Evolutionary conservation across 176 grass and related monocot genomes (phyloP).

Genomic region (Chloris gayana): DNA sequence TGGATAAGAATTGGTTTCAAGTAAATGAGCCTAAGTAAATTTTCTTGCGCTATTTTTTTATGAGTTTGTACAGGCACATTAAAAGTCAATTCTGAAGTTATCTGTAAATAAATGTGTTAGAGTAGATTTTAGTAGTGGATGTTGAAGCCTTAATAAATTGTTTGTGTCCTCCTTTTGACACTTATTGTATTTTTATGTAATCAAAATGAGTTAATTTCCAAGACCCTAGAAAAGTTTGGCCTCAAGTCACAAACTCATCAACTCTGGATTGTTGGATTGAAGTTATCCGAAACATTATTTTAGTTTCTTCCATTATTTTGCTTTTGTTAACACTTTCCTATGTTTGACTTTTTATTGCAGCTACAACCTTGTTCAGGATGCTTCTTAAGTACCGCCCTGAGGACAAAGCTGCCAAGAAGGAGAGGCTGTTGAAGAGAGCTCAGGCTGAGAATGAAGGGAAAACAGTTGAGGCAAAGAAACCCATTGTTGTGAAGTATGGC

Average conservation of each 20-base stretch:
- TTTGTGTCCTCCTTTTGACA: not conserved
- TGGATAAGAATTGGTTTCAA: too few relatives aligned
- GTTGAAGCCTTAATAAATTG: too few relatives aligned
- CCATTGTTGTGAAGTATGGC: too few relatives aligned
- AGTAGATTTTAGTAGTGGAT: too few relatives aligned
- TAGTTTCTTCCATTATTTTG: not conserved
- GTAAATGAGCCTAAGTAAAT: too few relatives aligned
- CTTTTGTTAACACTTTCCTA: not conserved
- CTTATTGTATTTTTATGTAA: not conserved
- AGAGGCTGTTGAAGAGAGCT: constrained; percentile 62
- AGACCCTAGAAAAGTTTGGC: too few relatives aligned
- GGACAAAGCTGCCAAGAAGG: constrained; percentile 69
- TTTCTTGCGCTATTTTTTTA: too few relatives aligned
- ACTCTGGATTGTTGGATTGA: not conserved
- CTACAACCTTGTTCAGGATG: constrained; percentile 62
- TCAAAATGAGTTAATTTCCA: not conserved
- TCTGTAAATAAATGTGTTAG: too few relatives aligned
- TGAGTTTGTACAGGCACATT: too few relatives aligned
- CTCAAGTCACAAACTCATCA: too few relatives aligned
- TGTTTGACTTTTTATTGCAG: constrained; percentile 30
- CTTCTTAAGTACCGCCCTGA: constrained; percentile 67
- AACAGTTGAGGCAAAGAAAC: too few relatives aligned
- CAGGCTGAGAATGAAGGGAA: constrained; percentile 62
- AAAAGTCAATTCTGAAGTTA: too few relatives aligned
- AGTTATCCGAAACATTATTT: not conserved